Conservation (phyloP, 345 rosid genomes). For the Citrus inodora region DNA sequence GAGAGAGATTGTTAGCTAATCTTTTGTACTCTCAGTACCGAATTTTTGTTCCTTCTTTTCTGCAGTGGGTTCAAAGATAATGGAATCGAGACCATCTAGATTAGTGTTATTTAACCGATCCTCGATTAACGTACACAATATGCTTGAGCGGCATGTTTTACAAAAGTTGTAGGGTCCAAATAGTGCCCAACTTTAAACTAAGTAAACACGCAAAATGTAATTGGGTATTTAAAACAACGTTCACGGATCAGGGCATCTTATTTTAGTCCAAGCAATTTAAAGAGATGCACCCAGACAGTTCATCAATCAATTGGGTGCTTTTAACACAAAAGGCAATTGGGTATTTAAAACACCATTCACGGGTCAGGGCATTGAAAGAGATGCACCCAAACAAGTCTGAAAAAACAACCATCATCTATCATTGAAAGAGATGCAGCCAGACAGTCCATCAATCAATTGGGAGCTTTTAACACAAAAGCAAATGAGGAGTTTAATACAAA, state of each 20-base stretch:
- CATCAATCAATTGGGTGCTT: background rate
- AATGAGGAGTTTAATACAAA: background rate
- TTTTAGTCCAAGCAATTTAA: background rate
- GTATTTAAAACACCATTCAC: background rate
- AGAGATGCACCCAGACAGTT: background rate
- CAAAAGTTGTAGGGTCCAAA: background rate
- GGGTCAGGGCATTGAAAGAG: background rate
- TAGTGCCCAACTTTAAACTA: background rate
- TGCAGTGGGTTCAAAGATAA: background rate
- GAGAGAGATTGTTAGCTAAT: background rate
- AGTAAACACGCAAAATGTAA: background rate
- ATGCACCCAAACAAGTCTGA: too few relatives aligned
- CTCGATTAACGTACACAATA: background rate
- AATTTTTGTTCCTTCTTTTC: background rate
- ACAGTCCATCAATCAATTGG: background rate
- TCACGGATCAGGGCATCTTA: background rate
- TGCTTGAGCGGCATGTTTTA: background rate
- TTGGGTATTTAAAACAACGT: background rate
- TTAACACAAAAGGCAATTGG: background rate
- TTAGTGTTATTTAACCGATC: background rate
- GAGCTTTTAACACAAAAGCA: background rate
- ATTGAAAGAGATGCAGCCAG: background rate
- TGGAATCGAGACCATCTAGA: background rate
- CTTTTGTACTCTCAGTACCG: background rate
- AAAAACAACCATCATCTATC: too few relatives aligned